Conservation (phyloP, 169 alveolate genomes). For the Plasmodium knowlesi region DNA sequence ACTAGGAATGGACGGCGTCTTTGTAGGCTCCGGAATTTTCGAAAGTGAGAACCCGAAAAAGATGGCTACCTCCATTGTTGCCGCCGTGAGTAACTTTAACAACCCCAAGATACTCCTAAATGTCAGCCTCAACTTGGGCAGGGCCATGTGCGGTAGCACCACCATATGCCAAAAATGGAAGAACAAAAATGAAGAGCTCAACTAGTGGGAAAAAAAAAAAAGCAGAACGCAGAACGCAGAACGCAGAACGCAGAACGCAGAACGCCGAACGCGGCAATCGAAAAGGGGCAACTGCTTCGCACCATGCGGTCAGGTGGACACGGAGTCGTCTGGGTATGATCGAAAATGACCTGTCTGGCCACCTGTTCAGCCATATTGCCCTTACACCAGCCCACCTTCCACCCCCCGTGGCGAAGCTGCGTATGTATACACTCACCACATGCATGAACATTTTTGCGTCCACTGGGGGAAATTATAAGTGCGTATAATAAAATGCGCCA, state of each 20-base stretch:
- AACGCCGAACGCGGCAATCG: neutral
- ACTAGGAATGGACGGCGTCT: conserved; percentile 87
- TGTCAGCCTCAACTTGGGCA: conserved; percentile 51
- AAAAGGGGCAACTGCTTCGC: neutral
- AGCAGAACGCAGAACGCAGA: neutral
- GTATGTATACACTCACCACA: neutral
- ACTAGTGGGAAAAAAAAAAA: neutral
- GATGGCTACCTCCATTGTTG: conserved; percentile 84
- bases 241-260: neutral
- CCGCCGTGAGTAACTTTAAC: conserved; percentile 69
- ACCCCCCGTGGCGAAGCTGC: neutral
- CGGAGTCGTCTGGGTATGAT: neutral
- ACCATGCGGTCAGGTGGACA: neutral
- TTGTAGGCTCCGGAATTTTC: conserved; percentile 88
- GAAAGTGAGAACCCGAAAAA: conserved; percentile 82
- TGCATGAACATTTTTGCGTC: neutral
- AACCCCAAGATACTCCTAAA: conserved; percentile 61
- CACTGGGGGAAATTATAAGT: neutral
- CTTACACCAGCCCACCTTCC: neutral
- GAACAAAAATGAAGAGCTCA: conserved; percentile 46
- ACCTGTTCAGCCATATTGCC: neutral
- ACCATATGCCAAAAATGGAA: conserved; percentile 50
- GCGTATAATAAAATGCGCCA: neutral
- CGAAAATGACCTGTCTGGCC: neutral
- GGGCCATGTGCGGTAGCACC: conserved; percentile 59